Conservation (phyloP, 2,329 filamentous ascomycete genomes). For the Fusarium metavorans region DNA sequence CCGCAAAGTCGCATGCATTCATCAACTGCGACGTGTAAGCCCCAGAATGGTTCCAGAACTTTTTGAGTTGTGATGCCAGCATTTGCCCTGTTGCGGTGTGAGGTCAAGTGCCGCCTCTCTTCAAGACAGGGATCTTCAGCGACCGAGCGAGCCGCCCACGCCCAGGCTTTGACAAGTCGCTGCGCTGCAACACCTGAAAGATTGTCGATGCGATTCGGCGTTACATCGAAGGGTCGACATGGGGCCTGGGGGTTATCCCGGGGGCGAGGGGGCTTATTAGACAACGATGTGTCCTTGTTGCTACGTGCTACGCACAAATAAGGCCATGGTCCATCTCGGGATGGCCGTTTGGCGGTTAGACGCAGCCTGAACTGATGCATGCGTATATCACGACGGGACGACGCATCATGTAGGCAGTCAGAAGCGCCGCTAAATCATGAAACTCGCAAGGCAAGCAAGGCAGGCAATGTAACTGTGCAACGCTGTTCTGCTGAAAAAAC, state of each 20-base stretch:
- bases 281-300: neutral
- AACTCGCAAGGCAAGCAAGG: slow-evolving; percentile 7
- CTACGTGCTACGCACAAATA: neutral
- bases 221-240: slow-evolving; percentile 29
- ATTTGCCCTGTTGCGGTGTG: slow-evolving; percentile 1
- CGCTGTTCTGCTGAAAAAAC: slow-evolving; percentile 4
- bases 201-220: slow-evolving; percentile 43
- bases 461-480: slow-evolving; percentile 10
- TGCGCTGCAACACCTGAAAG: slow-evolving; percentile 32
- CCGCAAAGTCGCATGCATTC: neutral
- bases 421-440: slow-evolving; percentile 20
- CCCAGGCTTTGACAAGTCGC: slow-evolving; percentile 14
- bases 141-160: neutral
- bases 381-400: slow-evolving; percentile 3
- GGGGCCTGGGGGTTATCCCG: slow-evolving; percentile 18
- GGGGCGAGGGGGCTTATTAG: neutral
- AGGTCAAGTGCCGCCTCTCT: neutral
- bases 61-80: neutral
- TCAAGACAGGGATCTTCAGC: slow-evolving; percentile 2
- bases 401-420: neutral
- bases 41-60: slow-evolving; percentile 10
- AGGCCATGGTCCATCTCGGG: slow-evolving; percentile 3
- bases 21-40: neutral
- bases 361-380: neutral
- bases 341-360: slow-evolving; percentile 14